Base-by-base conservation (phyloP, 352 stramenopile species). In the Hyaloperonospora brassicae region DNA sequence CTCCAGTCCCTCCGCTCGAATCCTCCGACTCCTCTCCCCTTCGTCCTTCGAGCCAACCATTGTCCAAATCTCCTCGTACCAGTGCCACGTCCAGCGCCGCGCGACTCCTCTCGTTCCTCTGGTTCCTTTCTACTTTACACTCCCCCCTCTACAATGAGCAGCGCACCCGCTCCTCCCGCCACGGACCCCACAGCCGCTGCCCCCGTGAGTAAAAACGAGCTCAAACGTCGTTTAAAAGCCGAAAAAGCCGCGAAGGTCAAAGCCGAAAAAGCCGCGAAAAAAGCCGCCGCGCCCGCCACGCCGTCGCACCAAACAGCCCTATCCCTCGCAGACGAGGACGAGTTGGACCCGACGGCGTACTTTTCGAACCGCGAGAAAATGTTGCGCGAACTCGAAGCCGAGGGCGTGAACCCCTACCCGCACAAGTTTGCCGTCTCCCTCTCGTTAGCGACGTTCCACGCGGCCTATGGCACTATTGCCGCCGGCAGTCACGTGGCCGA, bases 381-480 rank as follows among this genome's bases (percentile, higher is more conserved):
- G 52, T 73, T 98, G 7, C 71, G 76, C 22, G 84, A 96, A 54
- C 77, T 97, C 14, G 86, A 98, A 67, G 82, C 79, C 51, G 73
- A 95, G 17, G 96, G 94, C 34, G 62, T 87, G 12, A 98, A 97
- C 73, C 84, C 92, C 30, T 99, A 98, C 73, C 97, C 97, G 25
- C 96, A 99, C 88, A 99, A 99, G 79, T 99, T 99, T 70, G 64
- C 97, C 38, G 93, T 98, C 2, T 86, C 87, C 49, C 89, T 82
- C 36, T 90, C 89, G 45, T 69, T 99, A 48, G 86, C 93, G 4
- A 95, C 98, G 42, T 99, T 97, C 68, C 86, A 95, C 51, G 73
- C 66, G 5, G 78, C 96, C 59, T 99, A 88, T 72, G 43, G 50
- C 22, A 48, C 61, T 35, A 34, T 87, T 0, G 93, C 97, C 56